These are phyloP conservation scores for Neocallimastix lanati DNA, from an alignment of 192 early-diverging fungal species.

Conservation along the genomic window DNA sequence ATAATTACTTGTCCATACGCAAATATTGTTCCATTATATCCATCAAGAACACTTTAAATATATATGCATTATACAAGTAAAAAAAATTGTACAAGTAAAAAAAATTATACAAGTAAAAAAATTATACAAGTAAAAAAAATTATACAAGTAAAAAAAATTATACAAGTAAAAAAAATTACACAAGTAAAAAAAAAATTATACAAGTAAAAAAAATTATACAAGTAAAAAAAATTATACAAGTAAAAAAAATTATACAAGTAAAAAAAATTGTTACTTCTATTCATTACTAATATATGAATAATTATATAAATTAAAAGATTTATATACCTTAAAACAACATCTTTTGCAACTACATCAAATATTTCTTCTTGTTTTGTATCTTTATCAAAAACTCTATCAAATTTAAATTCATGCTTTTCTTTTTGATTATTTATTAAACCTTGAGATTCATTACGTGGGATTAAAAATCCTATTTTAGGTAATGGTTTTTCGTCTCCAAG, in stretches of 20 bases:
- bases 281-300: background rate
- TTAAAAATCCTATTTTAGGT: conserved; percentile 8
- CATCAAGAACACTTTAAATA: conserved; percentile 35
- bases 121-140: no score
- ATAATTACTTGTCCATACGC: conserved; percentile 30
- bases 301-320: background rate
- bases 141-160: background rate
- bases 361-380: conserved; percentile 33
- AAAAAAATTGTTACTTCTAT: background rate
- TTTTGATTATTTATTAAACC: conserved; percentile 35
- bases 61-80: background rate
- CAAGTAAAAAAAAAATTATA: background rate
- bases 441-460: conserved; percentile 24
- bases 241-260: background rate
- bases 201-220: no score
- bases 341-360: conserved; percentile 41
- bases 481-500: background rate
- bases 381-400: conserved; percentile 34
- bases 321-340: conserved; percentile 25
- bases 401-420: conserved; percentile 30
- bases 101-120: no score
- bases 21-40: conserved; percentile 46
- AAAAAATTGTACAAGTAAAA: no score
- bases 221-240: no score
- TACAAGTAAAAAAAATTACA: background rate